A percentile compares a stretch with the other conserved stretches of the same genome.
Conservation (phyloP, 2,329 filamentous ascomycete species). For the Epichloe bromicola region DNA sequence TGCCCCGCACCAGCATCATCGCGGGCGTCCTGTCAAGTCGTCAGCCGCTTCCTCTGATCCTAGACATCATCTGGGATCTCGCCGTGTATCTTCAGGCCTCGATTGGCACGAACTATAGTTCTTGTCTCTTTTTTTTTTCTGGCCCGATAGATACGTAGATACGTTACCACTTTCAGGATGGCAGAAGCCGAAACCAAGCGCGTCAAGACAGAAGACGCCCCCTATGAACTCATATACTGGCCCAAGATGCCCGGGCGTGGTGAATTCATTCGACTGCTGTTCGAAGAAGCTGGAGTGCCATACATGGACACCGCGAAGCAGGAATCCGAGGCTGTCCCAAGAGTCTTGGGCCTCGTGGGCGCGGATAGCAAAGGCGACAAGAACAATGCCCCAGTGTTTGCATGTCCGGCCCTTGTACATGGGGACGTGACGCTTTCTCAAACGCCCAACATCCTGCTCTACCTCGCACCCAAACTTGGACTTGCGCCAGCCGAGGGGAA, state of each 20-base stretch:
- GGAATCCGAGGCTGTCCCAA: conserved; percentile 33
- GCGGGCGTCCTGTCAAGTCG: too few species aligned
- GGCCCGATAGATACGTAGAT: too few species aligned
- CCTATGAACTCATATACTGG: conserved; percentile 60
- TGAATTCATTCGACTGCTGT: conserved; percentile 57
- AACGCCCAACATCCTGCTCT: conserved; percentile 60
- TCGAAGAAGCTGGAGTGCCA: conserved; percentile 52
- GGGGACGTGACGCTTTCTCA: conserved; percentile 52
- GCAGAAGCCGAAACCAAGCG: conserved; percentile 15
- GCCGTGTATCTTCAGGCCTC: too few species aligned
- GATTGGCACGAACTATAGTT: too few species aligned
- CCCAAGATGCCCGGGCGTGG: conserved; percentile 59
- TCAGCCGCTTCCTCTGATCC: too few species aligned
- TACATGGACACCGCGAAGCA: conserved; percentile 44
- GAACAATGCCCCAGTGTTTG: conserved; percentile 50
- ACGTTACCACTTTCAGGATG: conserved; percentile 6
- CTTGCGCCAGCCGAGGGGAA: conserved; percentile 32
- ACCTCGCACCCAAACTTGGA: conserved; percentile 48
- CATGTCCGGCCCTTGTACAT: conserved; percentile 53
- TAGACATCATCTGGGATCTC: too few species aligned
- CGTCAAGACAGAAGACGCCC: conserved; percentile 27
- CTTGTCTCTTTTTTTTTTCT: too few species aligned
- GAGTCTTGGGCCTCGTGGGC: conserved; percentile 36
- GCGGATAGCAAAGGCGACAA: conserved; percentile 32
- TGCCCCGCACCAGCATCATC: neutral